Conservation (phyloP, 208 protist species). For the Vickermania spadyakhi region DNA sequence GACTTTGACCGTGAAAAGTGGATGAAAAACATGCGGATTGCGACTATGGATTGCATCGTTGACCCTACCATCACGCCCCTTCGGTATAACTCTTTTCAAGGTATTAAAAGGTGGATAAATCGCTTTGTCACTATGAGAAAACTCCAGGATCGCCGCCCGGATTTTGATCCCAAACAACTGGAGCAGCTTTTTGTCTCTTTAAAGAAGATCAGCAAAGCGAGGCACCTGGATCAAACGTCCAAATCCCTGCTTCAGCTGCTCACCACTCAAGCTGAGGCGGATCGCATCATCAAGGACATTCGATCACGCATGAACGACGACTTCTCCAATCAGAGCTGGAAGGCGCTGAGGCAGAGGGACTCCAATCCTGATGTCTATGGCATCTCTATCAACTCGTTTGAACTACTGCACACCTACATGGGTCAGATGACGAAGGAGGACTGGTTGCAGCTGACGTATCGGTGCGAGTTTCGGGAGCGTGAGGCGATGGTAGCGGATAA, state of each 20-base stretch:
- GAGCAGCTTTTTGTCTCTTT: constrained; percentile 67
- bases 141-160: constrained; percentile 71
- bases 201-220: constrained; percentile 54
- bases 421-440: constrained; percentile 86
- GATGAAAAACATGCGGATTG: constrained; percentile 89
- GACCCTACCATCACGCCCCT: constrained; percentile 81
- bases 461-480: constrained; percentile 75
- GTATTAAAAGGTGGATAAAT: constrained; percentile 59
- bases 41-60: constrained; percentile 90
- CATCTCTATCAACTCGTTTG: constrained; percentile 79
- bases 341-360: constrained; percentile 59
- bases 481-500: neutral
- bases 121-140: constrained; percentile 87
- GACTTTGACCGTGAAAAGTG: constrained; percentile 91
- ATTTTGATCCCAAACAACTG: constrained; percentile 62
- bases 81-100: constrained; percentile 63
- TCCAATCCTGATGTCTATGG: constrained; percentile 55
- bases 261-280: constrained; percentile 82
- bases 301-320: constrained; percentile 69
- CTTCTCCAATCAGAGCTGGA: constrained; percentile 85
- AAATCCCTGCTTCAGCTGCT: constrained; percentile 67
- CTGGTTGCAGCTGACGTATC: constrained; percentile 86
- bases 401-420: constrained; percentile 84
- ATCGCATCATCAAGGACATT: constrained; percentile 77
- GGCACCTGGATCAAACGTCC: constrained; percentile 29